phyloP scores from a whole-genome alignment of 257 asterid genomes.

The Paulownia fortunei region DNA sequence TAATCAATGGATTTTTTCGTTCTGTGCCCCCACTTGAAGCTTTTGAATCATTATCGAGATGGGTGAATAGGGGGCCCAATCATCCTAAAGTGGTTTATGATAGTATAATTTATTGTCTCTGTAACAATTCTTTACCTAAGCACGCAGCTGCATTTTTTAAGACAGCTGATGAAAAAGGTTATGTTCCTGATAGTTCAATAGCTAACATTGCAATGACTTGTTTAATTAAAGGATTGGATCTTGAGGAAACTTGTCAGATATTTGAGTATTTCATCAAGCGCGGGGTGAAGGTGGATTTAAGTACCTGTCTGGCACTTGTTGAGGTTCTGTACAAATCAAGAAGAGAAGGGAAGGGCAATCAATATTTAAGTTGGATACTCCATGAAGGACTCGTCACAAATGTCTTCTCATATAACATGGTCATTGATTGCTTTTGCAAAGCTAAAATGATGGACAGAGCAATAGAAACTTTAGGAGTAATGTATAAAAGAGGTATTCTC shows the following conservation, averaged over 20 bases:
- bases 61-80: slow-evolving; percentile 57
- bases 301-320: slow-evolving; percentile 57
- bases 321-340: slow-evolving; percentile 64
- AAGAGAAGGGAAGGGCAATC: slow-evolving; percentile 61
- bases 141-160: slow-evolving; percentile 57
- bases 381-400: slow-evolving; percentile 52
- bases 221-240: slow-evolving; percentile 67
- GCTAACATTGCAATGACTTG: slow-evolving; percentile 62
- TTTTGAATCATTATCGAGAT: slow-evolving; percentile 52
- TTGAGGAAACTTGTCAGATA: slow-evolving; percentile 63
- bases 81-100: slow-evolving; percentile 74
- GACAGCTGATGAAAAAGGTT: slow-evolving; percentile 58
- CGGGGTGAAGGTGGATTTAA: slow-evolving; percentile 59
- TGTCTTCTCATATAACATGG: slow-evolving; percentile 68
- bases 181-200: slow-evolving; percentile 61
- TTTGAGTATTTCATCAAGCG: slow-evolving; percentile 56
- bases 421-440: slow-evolving; percentile 86
- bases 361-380: slow-evolving; percentile 55
- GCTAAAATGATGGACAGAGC: slow-evolving; percentile 72
- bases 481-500: slow-evolving; percentile 56
- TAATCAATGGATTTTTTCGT: slow-evolving; percentile 79
- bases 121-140: slow-evolving; percentile 52
- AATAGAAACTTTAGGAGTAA: slow-evolving; percentile 52
- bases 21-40: slow-evolving; percentile 57
- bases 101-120: slow-evolving; percentile 61